phyloP scores from a whole-genome alignment of 306 rosid genomes.

The Rubus idaeus region DNA sequence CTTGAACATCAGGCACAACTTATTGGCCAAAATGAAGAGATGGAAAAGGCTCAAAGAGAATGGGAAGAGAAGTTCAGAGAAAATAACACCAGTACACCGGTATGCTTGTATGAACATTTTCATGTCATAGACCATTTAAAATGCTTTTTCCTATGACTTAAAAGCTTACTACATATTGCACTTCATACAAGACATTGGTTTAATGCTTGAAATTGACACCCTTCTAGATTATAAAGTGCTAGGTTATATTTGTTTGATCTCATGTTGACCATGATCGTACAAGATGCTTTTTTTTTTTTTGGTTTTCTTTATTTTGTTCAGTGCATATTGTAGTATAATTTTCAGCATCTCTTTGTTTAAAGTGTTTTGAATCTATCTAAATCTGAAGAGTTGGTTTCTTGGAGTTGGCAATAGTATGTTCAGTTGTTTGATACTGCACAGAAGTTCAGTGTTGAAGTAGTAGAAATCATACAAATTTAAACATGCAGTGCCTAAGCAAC shows the following conservation, averaged over 20 bases:
- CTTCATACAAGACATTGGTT: not conserved
- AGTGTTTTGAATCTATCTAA: not conserved
- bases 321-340: not conserved
- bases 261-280: not conserved
- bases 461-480: not conserved
- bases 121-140: not conserved
- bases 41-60: slow-evolving; percentile 89
- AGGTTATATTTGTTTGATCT: no score
- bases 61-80: slow-evolving; percentile 98
- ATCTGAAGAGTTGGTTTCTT: not conserved
- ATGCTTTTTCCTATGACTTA: slow-evolving; percentile 6
- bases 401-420: not conserved
- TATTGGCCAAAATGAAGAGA: slow-evolving; percentile 72
- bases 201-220: not conserved
- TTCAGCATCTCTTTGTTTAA: not conserved
- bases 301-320: not conserved
- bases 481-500: not conserved
- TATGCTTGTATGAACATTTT: slow-evolving; percentile 42
- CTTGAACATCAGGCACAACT: slow-evolving; percentile 74
- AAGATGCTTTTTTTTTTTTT: not conserved
- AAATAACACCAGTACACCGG: slow-evolving; percentile 70
- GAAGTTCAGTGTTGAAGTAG: not conserved
- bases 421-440: not conserved
- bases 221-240: no score
- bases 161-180: not conserved